phyloP scores from a whole-genome alignment of 306 rosid genomes.

The Quercus aquifolioides region DNA sequence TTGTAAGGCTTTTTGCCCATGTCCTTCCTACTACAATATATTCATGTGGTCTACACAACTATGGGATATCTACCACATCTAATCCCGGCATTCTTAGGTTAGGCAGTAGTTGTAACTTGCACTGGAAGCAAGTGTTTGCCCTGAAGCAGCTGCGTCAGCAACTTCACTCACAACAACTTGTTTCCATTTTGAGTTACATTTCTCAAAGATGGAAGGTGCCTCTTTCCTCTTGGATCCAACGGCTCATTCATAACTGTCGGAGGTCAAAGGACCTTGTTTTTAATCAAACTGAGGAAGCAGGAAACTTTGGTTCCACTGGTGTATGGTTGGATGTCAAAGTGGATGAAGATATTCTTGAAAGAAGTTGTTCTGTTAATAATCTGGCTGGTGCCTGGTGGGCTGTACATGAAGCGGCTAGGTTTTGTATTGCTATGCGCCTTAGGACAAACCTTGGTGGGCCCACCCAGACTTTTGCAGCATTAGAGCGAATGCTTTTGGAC shows the following conservation, averaged over 20 bases:
- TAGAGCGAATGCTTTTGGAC: conserved; percentile 95
- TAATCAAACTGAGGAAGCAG: conserved; percentile 71
- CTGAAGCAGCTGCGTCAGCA: conserved; percentile 83
- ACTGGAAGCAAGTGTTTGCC: conserved; percentile 87
- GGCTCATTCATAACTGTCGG: conserved; percentile 72
- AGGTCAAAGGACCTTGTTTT: conserved; percentile 56
- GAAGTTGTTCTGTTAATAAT: conserved; percentile 67
- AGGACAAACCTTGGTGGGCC: conserved; percentile 98
- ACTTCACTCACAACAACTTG: conserved; percentile 83
- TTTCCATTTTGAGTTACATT: conserved; percentile 84
- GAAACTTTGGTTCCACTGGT: conserved; percentile 43
- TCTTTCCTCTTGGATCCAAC: conserved; percentile 92
- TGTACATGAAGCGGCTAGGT: conserved; percentile 89
- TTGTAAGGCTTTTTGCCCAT: conserved; percentile 58
- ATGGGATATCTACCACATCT: conserved; percentile 40
- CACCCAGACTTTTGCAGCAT: conserved; percentile 92
- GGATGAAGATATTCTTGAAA: conserved; percentile 72
- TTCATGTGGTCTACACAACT: conserved; percentile 70
- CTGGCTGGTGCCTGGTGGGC: conserved; percentile 99
- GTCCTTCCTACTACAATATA: conserved; percentile 76
- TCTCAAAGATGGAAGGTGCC: conserved; percentile 97
- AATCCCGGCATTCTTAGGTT: conserved; percentile 43
- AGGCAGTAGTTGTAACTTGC: conserved; percentile 57
- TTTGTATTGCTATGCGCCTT: conserved; percentile 78
- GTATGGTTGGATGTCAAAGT: conserved; percentile 69